Evolutionary conservation across 371 early-diverging fungal species (phyloP), one percentile per base, ranked within the genome.

Genomic region (Mucor velutinosus): DNA sequence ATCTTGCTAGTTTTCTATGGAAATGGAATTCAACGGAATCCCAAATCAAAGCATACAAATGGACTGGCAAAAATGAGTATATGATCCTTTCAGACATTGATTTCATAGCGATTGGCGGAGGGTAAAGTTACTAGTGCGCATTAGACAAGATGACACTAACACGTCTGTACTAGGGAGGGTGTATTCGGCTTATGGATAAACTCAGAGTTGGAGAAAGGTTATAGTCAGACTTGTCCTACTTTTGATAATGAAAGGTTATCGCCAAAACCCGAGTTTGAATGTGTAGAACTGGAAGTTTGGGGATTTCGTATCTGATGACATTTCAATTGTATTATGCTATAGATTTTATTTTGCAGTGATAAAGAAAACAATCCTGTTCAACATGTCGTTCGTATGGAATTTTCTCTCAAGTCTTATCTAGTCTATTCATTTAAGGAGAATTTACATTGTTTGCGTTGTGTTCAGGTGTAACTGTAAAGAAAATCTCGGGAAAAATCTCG

Each of bases 141-240:
- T 4, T 41, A 67, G 33, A 2, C 17, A 25, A 14, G 23, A 29
- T n/a, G 33, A 8, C 17, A 29, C 57, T 29, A 57, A 32, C n/a
- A 32, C 19, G 29, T 12, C 29, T 43, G 15, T 17, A 21, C 64
- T 73, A 91, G 92, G 12, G 89, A 93, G 66, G 94, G 94, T 30
- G 87, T 87, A 63, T 95, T 95, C 83, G 97, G 97, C 0, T 79
- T 98, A 27, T 98, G 95, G 94, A 78, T 98, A 25, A 92, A 97
- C 66, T 85, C 89, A 27, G 92, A 95, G 66, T 81, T 98, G n/a
- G 88, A 93, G 62, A 86, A 86, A 35, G 98, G 98, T 0, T 90
- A 93, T 66, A 90, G 92, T 5, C 89, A 88, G 12, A 77, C 78
- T 27, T 95, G 95, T 65, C 90, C 88, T 27, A 97, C 98, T 3